Conservation (phyloP, 805 yeast genomes). For the Candida mattraensis region DNA sequence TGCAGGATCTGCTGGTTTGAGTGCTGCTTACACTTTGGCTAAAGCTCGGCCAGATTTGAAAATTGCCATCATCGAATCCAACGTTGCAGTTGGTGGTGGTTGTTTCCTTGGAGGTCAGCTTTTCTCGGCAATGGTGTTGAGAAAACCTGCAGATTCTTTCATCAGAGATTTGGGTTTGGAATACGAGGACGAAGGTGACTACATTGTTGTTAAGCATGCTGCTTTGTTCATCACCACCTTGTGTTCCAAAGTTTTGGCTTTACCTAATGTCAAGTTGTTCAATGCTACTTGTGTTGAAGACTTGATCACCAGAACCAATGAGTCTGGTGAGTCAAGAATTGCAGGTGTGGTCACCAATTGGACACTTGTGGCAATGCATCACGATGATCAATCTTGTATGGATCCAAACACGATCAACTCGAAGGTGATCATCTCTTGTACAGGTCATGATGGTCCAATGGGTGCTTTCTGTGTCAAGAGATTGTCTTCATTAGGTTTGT, state of each 20-base stretch:
- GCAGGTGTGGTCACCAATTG: slow-evolving; percentile 85
- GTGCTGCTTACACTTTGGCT: slow-evolving; percentile 74
- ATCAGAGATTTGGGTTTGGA: slow-evolving; percentile 61
- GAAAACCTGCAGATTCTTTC: slow-evolving; percentile 76
- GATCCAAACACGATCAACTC: slow-evolving; percentile 77
- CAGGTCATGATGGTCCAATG: slow-evolving; percentile 84
- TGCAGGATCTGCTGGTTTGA: slow-evolving; percentile 75
- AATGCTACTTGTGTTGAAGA: slow-evolving; percentile 83
- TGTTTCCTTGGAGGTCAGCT: slow-evolving; percentile 77
- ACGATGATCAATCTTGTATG: slow-evolving; percentile 77
- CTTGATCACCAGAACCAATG: slow-evolving; percentile 67
- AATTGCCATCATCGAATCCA: slow-evolving; percentile 71
- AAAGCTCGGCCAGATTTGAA: slow-evolving; percentile 74
- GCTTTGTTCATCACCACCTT: slow-evolving; percentile 74
- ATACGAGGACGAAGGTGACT: slow-evolving; percentile 78
- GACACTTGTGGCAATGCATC: slow-evolving; percentile 76
- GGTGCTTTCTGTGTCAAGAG: slow-evolving; percentile 80
- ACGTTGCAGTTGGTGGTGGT: slow-evolving; percentile 80
- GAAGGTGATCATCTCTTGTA: slow-evolving; percentile 63
- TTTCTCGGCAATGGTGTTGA: slow-evolving; percentile 74
- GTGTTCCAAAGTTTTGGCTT: slow-evolving; percentile 62
- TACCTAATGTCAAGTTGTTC: slow-evolving; percentile 75
- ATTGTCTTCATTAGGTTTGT: slow-evolving; percentile 48
- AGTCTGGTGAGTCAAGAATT: slow-evolving; percentile 58
- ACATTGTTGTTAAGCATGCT: slow-evolving; percentile 78